These are phyloP conservation scores for Scheffersomyces amazonensis DNA, from an alignment of 805 yeast species.

Conservation along the genomic window DNA sequence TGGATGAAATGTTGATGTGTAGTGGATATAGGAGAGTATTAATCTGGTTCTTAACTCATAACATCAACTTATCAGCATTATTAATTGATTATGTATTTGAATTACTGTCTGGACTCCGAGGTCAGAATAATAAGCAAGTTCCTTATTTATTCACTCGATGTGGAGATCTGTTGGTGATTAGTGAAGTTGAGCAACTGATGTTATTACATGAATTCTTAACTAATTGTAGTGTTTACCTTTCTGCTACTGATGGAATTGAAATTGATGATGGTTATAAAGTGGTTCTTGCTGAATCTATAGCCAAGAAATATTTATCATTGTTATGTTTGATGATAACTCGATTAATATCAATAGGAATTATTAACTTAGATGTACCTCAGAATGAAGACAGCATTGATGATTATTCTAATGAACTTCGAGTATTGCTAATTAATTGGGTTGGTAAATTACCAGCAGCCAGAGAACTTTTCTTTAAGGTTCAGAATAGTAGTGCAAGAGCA, in stretches of 20 bases:
- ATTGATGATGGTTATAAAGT: slow-evolving; percentile 26
- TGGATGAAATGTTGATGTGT: slow-evolving; percentile 73
- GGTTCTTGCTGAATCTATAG: slow-evolving; percentile 27
- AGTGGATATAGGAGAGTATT: slow-evolving; percentile 59
- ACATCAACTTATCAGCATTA: slow-evolving; percentile 49
- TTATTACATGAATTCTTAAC: slow-evolving; percentile 66
- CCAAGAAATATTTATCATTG: slow-evolving; percentile 45
- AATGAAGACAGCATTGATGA: slow-evolving; percentile 39
- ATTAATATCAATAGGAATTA: slow-evolving; percentile 43
- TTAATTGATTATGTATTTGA: slow-evolving; percentile 64
- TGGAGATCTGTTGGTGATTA: slow-evolving; percentile 47
- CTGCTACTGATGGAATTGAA: slow-evolving; percentile 29
- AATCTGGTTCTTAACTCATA: slow-evolving; percentile 67
- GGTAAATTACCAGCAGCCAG: slow-evolving; percentile 62
- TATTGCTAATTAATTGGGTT: slow-evolving; percentile 62
- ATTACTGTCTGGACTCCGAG: slow-evolving; percentile 55
- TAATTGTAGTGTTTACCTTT: slow-evolving; percentile 37
- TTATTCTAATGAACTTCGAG: slow-evolving; percentile 57
- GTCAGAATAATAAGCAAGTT: slow-evolving; percentile 23
- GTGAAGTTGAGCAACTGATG: slow-evolving; percentile 64
- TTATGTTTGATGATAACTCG: slow-evolving; percentile 64
- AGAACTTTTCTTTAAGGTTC: slow-evolving; percentile 45
- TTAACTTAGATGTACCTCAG: slow-evolving; percentile 35
- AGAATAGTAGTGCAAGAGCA: slow-evolving; percentile 12
- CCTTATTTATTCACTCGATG: slow-evolving; percentile 50